Percentiles rank a stretch among this genome's conserved stretches.
phyloP scores from a whole-genome alignment of 2,329 filamentous ascomycete species.

The Fusarium sp. region DNA sequence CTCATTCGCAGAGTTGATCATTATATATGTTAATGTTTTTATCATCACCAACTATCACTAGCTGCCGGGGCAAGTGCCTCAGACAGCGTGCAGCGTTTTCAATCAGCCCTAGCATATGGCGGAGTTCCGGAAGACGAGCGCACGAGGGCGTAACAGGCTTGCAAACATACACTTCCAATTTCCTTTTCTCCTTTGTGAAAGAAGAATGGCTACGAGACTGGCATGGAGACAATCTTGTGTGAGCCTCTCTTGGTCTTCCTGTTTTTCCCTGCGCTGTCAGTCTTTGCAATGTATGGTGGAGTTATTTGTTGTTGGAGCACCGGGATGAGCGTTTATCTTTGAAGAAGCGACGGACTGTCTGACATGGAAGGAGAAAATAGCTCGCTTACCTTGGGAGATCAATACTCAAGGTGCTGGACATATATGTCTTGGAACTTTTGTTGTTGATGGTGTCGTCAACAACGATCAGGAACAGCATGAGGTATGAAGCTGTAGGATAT shows the following conservation, averaged over 20 bases:
- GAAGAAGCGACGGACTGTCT: constrained; percentile 19
- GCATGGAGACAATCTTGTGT: constrained; percentile 26
- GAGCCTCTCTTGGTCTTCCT: constrained; percentile 16
- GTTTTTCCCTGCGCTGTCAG: constrained; percentile 8
- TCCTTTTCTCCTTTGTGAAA: constrained; percentile 30
- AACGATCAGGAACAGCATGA: constrained; percentile 14
- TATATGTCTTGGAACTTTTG: background rate
- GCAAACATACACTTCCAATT: constrained; percentile 28
- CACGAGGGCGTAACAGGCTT: constrained; percentile 36
- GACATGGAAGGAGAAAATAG: background rate
- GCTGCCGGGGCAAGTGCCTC: constrained; percentile 30
- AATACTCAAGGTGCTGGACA: constrained; percentile 4
- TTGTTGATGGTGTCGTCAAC: constrained; percentile 8
- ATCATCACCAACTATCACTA: constrained; percentile 33
- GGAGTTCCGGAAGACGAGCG: constrained; percentile 49
- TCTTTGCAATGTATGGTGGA: constrained; percentile 28
- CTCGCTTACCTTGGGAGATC: background rate
- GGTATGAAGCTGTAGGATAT: constrained; percentile 39
- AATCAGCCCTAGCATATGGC: constrained; percentile 47
- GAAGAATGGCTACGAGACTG: constrained; percentile 27
- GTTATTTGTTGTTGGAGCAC: constrained; percentile 37
- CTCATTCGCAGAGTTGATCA: constrained; percentile 26
- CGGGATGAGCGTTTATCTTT: constrained; percentile 40
- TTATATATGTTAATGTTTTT: constrained; percentile 38
- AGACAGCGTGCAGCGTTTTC: constrained; percentile 40